Evolutionary conservation across 2,329 filamentous ascomycete genomes (phyloP).

Genomic region (Exophiala lecanii-corni): DNA sequence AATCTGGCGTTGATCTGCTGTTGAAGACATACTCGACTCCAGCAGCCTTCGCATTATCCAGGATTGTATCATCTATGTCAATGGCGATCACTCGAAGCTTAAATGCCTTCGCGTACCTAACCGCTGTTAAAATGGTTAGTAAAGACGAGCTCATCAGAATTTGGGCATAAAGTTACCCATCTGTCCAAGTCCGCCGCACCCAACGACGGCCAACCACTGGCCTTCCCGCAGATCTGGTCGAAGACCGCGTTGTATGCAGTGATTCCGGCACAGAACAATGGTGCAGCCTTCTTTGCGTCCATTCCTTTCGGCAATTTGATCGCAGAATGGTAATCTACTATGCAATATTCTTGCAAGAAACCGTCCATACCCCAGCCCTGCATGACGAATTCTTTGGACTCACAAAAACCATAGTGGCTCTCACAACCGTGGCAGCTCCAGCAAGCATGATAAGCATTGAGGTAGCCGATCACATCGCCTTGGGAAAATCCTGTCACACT

Average conservation of each 20-base stretch:
- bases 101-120: constrained; percentile 29
- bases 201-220: constrained; percentile 22
- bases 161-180: no score
- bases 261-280: constrained; percentile 5
- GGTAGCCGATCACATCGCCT: constrained; percentile 7
- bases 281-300: neutral
- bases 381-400: neutral
- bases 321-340: constrained; percentile 1
- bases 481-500: constrained; percentile 1
- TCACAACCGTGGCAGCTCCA: constrained; percentile 1
- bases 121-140: constrained; percentile 2
- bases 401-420: constrained; percentile 1
- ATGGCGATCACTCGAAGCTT: constrained; percentile 2
- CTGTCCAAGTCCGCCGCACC: constrained; percentile 25
- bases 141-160: neutral
- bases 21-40: constrained; percentile 32
- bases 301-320: neutral
- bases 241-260: constrained; percentile 4
- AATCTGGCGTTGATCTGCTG: neutral
- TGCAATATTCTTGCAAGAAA: constrained; percentile 2
- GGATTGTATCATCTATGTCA: constrained; percentile 35
- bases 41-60: constrained; percentile 35
- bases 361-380: neutral
- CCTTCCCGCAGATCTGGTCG: constrained; percentile 5
- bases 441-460: constrained; percentile 7